Base-by-base conservation (phyloP, 2,329 filamentous ascomycete species). In the Arthrobotrys entomopaga region DNA sequence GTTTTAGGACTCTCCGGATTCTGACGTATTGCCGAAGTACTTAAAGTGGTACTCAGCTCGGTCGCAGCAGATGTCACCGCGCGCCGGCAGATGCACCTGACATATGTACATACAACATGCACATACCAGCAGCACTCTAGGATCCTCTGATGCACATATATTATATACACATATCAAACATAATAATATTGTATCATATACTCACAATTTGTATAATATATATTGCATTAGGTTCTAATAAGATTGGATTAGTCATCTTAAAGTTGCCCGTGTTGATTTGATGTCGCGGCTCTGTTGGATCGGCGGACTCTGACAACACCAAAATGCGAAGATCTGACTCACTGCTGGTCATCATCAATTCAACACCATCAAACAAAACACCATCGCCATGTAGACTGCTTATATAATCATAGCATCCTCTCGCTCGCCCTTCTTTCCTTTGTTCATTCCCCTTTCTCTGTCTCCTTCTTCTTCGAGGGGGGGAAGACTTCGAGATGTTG, bases 1-100 rank as follows among this genome's bases (percentile, higher is more conserved):
- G 65, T 56, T 49, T 34, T 26, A 29, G 16, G 42, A 73, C 56
- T 61, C 61, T 50, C 69, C 69, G 69, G 54, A 73, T 73, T 60
- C 54, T 73, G 69, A 73, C 61, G 53, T 61, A 46, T 20, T 53
- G 60, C 66, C 65, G 65, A 67, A 34, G 29, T 10, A 10, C 10
- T 34, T 10, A n/a, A n/a, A n/a, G n/a, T n/a, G n/a, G n/a, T n/a
- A n/a, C n/a, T n/a, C n/a, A 11, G 26, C 52, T 13, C 29, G 29
- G 15, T 20, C 29, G 29, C 29, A 34, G 29, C 29, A 34, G 29
- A 34, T 34, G 29, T 34, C 29, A 10, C 29, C 29, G 29, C 24
- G 24, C 29, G 29, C 29, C 29, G 29, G 29, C 29, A 34, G 7
- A 34, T 7, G 29, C 29, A 34, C 29, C 29, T 34, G 13, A 46